phyloP scores from a whole-genome alignment of 495 filamentous ascomycete species.

The Tuber melanosporum region DNA sequence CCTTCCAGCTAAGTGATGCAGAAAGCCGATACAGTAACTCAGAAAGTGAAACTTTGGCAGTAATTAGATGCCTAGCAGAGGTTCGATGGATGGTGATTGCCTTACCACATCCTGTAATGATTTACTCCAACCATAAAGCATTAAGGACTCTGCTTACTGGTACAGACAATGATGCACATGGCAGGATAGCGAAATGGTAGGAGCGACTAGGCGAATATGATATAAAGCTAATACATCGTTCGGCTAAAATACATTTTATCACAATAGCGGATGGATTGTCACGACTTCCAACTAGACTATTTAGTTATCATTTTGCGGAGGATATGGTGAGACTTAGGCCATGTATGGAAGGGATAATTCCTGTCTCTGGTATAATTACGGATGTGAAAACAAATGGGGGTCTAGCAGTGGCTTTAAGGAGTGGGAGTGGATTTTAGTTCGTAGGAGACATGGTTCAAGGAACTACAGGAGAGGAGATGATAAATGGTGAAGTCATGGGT shows the following conservation, averaged over 20 bases:
- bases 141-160: background rate
- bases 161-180: background rate
- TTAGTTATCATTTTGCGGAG: background rate
- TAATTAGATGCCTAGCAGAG: background rate
- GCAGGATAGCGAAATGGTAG: background rate
- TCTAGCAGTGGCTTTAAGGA: too few relatives aligned
- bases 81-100: background rate
- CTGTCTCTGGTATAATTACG: background rate
- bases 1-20: background rate
- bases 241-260: background rate
- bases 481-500: too few relatives aligned
- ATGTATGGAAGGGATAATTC: background rate
- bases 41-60: background rate
- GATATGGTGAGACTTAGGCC: background rate
- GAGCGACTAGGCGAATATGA: background rate
- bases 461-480: too few relatives aligned
- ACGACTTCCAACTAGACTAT: background rate
- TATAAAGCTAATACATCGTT: background rate
- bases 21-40: background rate
- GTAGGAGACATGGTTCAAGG: too few relatives aligned
- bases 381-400: too few relatives aligned
- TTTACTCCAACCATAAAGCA: slow-evolving; percentile 4
- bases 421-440: too few relatives aligned
- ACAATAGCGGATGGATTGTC: background rate
- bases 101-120: background rate